These are phyloP conservation scores for Scleroderma citrinum DNA, from an alignment of 768 basidiomycete species.

Conservation along the genomic window DNA sequence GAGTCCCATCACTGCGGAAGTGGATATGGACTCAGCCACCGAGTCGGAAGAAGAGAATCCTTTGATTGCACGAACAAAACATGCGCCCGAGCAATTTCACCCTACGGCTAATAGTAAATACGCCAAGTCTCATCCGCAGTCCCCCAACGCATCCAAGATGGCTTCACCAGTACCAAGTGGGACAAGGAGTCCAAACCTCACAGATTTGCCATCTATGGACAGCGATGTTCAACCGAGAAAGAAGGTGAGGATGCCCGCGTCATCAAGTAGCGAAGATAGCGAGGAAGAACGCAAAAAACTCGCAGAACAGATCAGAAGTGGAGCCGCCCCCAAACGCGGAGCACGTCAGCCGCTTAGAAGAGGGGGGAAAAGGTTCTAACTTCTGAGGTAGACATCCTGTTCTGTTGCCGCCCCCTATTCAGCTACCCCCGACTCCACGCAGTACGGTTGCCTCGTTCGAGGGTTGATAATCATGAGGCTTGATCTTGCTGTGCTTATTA, in stretches of 20 bases:
- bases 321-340: conserved; percentile 39
- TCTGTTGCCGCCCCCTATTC: too few species aligned
- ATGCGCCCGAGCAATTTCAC: not conserved
- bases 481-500: too few species aligned
- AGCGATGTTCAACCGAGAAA: conserved; percentile 47
- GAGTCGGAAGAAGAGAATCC: conserved; percentile 18
- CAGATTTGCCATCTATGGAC: conserved; percentile 26
- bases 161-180: conserved; percentile 6
- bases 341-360: conserved; percentile 72
- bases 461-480: not conserved
- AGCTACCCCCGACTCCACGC: too few species aligned
- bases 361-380: conserved; percentile 68
- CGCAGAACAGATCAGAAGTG: conserved; percentile 37
- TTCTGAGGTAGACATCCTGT: too few species aligned
- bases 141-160: conserved; percentile 16
- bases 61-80: conserved; percentile 2
- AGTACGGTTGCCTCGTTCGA: not conserved
- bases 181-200: conserved; percentile 18
- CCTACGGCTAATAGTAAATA: conserved; percentile 8
- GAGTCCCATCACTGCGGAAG: conserved; percentile 9
- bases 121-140: conserved; percentile 13
- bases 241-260: conserved; percentile 32
- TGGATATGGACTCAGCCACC: conserved; percentile 22
- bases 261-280: conserved; percentile 53
- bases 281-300: conserved; percentile 45